Conservation (phyloP, 768 basidiomycete genomes). For the Xerocomellus intermedius region DNA sequence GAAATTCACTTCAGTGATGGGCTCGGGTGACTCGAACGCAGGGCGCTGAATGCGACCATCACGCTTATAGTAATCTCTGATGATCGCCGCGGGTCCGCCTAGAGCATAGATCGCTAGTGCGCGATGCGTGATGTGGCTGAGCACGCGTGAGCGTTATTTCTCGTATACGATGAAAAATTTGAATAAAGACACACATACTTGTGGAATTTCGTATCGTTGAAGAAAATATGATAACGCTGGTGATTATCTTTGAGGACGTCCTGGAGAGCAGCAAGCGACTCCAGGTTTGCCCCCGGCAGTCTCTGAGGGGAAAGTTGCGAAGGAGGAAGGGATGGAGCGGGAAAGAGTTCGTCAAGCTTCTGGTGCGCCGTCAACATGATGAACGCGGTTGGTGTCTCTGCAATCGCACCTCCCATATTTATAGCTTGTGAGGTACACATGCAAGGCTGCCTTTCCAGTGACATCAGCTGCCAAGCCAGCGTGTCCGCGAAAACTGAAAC, state of each 20-base stretch:
- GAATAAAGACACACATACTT: constrained; percentile 39
- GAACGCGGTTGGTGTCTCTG: neutral
- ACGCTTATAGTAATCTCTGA: constrained; percentile 27
- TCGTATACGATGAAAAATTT: too few relatives aligned
- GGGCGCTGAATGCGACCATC: constrained; percentile 25
- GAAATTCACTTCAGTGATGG: constrained; percentile 26
- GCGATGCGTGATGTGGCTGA: constrained; percentile 31
- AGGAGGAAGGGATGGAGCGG: constrained; percentile 25
- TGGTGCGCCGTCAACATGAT: constrained; percentile 12
- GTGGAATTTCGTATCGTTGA: constrained; percentile 46
- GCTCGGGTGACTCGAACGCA: constrained; percentile 21
- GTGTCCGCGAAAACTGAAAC: neutral
- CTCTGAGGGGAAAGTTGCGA: constrained; percentile 27
- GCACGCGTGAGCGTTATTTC: neutral
- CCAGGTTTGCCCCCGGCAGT: constrained; percentile 23
- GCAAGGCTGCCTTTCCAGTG: neutral
- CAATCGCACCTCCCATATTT: neutral
- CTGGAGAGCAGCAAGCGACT: constrained; percentile 23
- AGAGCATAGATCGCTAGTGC: constrained; percentile 28
- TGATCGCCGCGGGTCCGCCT: constrained; percentile 22
- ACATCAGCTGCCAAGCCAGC: neutral
- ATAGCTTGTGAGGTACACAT: neutral
- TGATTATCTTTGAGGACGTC: constrained; percentile 49
- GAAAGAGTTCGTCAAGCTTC: constrained; percentile 24
- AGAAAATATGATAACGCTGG: constrained; percentile 46